Evolutionary conservation across 192 early-diverging fungal genomes (phyloP), one percentile per base, ranked within the genome.

Genomic region (Linnemannia zychae): DNA sequence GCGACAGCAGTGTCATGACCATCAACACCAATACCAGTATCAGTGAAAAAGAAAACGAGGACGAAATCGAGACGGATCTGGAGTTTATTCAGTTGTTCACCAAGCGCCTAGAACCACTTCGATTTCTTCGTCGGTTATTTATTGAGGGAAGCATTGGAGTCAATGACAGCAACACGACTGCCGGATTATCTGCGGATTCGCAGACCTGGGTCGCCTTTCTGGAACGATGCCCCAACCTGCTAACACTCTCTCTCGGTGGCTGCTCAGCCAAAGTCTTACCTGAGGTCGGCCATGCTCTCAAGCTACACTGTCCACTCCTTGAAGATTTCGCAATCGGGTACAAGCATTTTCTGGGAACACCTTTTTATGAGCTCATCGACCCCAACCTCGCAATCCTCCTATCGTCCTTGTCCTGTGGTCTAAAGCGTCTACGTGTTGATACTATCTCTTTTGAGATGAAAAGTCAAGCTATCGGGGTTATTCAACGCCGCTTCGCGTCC

Each of bases 201-300:
- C 57, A 63, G 24, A 63, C 57, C 3, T 63, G 57, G 57, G 28
- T 63, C 28, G 57, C 57, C 24, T 63, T 63, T 28, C 28, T 63
- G 28, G 57, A 63, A 31, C 57, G 57, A 15, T 63, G 57, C 28
- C 57, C 57, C 57, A 63, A 63, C 24, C 57, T 63, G 57, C 57
- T 63, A 12, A 63, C 57, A 31, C 3, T 63, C 24, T 28, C 24
- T 12, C 57, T 63, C 31, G 57, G 57, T 15, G 57, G 24, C 15
- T 63, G 57, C 31, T 24, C 57, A 9, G 57, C 22, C 57, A 28
- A 2, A 3, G 57, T 63, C 7, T 63, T 63, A 3, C 57, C 57
- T 11, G 57, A 63, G 28, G n/a, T 63, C 2, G 57, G 57, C 2
- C 57, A 63, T 3, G 22, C 28, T 12, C 24, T 63, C 57, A 63